Percentiles rank a stretch among this genome's conserved stretches.
These are phyloP conservation scores for Luzula sylvatica DNA, from an alignment of 176 grass and related monocot species.

Conservation along the genomic window DNA sequence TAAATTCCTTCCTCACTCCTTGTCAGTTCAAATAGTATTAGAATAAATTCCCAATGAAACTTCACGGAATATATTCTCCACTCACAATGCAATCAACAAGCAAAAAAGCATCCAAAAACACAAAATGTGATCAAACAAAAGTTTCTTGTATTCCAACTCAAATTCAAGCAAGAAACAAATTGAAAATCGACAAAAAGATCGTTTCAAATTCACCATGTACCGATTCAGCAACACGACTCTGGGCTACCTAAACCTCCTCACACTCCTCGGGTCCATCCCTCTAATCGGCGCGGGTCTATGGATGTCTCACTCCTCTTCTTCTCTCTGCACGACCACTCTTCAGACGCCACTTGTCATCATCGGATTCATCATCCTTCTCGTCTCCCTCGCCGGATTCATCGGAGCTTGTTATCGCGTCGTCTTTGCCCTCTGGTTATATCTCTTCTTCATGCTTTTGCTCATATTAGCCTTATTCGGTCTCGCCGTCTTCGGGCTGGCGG, in stretches of 20 bases:
- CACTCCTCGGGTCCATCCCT: slow-evolving; percentile 62
- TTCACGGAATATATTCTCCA: slow-evolving; percentile 14
- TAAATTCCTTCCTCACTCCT: no score
- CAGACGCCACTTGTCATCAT: slow-evolving; percentile 52
- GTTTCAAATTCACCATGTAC: slow-evolving; percentile 16
- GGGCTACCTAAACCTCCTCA: slow-evolving; percentile 70
- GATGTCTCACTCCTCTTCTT: slow-evolving; percentile 37
- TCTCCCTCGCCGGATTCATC: slow-evolving; percentile 58
- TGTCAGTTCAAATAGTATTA: slow-evolving; percentile 5
- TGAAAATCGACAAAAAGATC: slow-evolving; percentile 11
- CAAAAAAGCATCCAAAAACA: slow-evolving; percentile 1
- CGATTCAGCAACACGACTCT: slow-evolving; percentile 63
- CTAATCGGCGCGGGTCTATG: slow-evolving; percentile 63
- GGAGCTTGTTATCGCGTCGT: slow-evolving; percentile 61
- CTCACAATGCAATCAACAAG: slow-evolving; percentile 1
- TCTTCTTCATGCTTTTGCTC: slow-evolving; percentile 47
- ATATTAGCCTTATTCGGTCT: slow-evolving; percentile 36
- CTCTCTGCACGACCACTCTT: slow-evolving; percentile 46
- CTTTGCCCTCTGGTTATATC: slow-evolving; percentile 68
- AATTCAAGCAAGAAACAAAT: background rate
- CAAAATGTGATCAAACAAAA: slow-evolving; percentile 1
- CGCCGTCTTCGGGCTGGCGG: slow-evolving; percentile 41
- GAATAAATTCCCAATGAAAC: slow-evolving; percentile 11
- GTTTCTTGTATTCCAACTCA: background rate
- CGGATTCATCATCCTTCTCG: slow-evolving; percentile 59